Conservation (phyloP, 2,329 filamentous ascomycete species). For the Clonostachys sp. region DNA sequence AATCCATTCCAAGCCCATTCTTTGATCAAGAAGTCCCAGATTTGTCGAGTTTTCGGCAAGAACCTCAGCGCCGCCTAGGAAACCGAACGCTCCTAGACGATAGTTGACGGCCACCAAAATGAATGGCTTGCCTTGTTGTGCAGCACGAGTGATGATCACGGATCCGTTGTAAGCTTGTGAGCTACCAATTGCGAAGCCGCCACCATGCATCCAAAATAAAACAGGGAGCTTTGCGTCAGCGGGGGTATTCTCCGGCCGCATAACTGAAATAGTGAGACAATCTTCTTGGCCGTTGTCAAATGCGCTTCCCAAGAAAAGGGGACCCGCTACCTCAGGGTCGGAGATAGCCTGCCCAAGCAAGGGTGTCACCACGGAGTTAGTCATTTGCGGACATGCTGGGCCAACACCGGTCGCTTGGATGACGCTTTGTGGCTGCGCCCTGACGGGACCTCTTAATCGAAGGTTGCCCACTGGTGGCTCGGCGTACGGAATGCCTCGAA, state of each 20-base stretch:
- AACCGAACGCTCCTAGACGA: conserved; percentile 28
- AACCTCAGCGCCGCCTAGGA: conserved; percentile 26
- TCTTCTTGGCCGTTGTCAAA: conserved; percentile 13
- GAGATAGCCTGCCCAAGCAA: too few relatives aligned
- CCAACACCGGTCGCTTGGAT: too few relatives aligned
- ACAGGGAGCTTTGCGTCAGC: conserved; percentile 27
- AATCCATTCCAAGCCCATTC: conserved; percentile 38
- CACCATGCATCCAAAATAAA: conserved; percentile 32
- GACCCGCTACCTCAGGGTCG: too few relatives aligned
- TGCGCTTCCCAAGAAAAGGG: too few relatives aligned
- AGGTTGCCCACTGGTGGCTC: conserved; percentile 40
- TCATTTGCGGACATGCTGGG: too few relatives aligned
- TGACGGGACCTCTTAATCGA: conserved; percentile 38
- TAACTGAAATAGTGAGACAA: conserved; percentile 34
- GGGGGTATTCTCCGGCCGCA: conserved; percentile 22
- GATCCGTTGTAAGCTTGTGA: conserved; percentile 24
- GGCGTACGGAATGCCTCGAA: conserved; percentile 48
- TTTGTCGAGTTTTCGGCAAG: conserved; percentile 27
- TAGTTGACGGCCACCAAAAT: conserved; percentile 33
- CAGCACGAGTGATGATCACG: not conserved
- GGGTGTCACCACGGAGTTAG: too few relatives aligned
- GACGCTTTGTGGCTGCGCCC: too few relatives aligned
- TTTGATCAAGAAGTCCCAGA: conserved; percentile 28
- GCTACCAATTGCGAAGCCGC: conserved; percentile 23
- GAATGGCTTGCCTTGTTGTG: conserved; percentile 16